Evolutionary conservation across 1,284 basidiomycete genomes (phyloP), one percentile per base, ranked within the genome.

Genomic region (Exobasidium rhododendri): DNA sequence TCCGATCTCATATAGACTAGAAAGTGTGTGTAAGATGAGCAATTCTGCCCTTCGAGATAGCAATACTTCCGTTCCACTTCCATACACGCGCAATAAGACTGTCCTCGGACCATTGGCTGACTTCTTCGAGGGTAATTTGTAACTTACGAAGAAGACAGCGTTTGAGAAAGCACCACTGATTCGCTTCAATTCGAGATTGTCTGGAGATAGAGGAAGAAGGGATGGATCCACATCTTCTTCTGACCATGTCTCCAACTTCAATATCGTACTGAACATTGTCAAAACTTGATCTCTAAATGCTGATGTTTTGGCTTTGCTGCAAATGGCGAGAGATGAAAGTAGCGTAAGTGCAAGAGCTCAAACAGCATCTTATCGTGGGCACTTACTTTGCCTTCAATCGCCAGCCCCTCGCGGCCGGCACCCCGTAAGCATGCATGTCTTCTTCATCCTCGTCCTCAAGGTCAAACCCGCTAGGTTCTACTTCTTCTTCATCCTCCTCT

Each of bases 401-500:
- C 69, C 68, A 76, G 6, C 74, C 74, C 31, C 75, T 66, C 2
- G 77, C 77, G 1, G 75, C 75, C 1, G 77, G 77, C 2, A 79
- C 66, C 7, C 77, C 77, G 22, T 68, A 66, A n/a, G 77, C 77
- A 29, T 79, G 77, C 75, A 79, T 77, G 56, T 79, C 77, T 20
- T 77, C 75, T 53, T 77, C 77, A 32, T 74, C 69, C 20, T 69
- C 74, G 57, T 77, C 75, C 17, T 69, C 56, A 7, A 62, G 51
- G 44, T 76, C 74, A 52, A 70, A 70, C 22, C 57, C 57, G 7
- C 29, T 20, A 13, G 43, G 32, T n/a, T 47, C 57, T 14, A 22
- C 13, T 43, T 61, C 71, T 46, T 69, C 67, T 13, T 59, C 40
- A 6, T 73, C 70, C 4, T 56, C 44, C 43, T 64, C 62, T 14